Conservation (phyloP, 2,329 filamentous ascomycete species). For the Pyrenophora tritici-repentis region DNA sequence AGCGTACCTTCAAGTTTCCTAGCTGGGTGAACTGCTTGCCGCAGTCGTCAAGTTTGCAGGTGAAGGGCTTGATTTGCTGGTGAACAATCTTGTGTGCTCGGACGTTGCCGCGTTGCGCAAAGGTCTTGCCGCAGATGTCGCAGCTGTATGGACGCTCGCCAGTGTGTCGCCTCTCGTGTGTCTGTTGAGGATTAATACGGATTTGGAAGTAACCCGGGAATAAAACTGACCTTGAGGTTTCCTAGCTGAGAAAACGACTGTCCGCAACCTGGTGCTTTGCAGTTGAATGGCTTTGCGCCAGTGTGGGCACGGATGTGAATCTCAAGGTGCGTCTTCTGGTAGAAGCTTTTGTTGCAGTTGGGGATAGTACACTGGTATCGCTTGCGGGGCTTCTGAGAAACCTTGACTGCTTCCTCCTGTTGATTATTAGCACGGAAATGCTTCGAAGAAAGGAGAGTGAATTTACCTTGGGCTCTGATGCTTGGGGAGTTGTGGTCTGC, state of each 20-base stretch:
- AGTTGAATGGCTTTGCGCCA: slow-evolving; percentile 83
- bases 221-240: slow-evolving; percentile 75
- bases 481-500: slow-evolving; percentile 49
- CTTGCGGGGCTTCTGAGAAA: slow-evolving; percentile 58
- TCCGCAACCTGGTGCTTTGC: slow-evolving; percentile 73
- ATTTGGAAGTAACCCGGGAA: no score
- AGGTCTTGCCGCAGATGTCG: slow-evolving; percentile 77
- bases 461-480: slow-evolving; percentile 41
- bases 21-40: slow-evolving; percentile 87
- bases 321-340: slow-evolving; percentile 89
- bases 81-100: slow-evolving; percentile 84
- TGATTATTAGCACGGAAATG: slow-evolving; percentile 1
- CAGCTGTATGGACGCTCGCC: slow-evolving; percentile 85
- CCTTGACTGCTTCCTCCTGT: slow-evolving; percentile 35
- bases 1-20: slow-evolving; percentile 82
- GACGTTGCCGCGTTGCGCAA: slow-evolving; percentile 85
- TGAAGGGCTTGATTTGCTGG: slow-evolving; percentile 74
- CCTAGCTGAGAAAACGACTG: slow-evolving; percentile 87
- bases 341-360: slow-evolving; percentile 80
- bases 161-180: slow-evolving; percentile 84
- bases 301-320: slow-evolving; percentile 90
- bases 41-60: slow-evolving; percentile 81
- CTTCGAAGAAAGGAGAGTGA: background rate
- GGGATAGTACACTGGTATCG: slow-evolving; percentile 74
- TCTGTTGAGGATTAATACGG: slow-evolving; percentile 55